Conservation (phyloP, 768 basidiomycete species). For the Agaricus sinodeliciosus region DNA sequence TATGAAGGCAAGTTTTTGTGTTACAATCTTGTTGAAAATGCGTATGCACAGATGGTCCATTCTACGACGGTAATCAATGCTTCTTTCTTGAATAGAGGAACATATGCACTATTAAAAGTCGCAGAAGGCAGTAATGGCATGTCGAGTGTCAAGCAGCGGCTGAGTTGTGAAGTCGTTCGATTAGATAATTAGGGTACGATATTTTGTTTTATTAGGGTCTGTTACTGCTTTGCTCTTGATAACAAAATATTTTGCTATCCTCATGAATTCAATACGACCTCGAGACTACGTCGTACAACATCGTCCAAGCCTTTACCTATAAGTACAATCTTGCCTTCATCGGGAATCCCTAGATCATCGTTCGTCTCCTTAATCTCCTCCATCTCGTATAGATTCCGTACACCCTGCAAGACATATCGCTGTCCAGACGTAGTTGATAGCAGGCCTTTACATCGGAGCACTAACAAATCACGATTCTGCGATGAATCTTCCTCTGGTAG, state of each 20-base stretch:
- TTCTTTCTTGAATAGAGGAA: constrained; percentile 60
- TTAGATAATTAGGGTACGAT: constrained; percentile 4
- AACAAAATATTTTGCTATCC: neutral
- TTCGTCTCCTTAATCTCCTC: constrained; percentile 28
- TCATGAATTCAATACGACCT: constrained; percentile 22
- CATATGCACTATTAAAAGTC: constrained; percentile 42
- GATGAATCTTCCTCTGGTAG: constrained; percentile 29
- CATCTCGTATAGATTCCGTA: constrained; percentile 86
- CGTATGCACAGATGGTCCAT: constrained; percentile 56
- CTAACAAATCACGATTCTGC: constrained; percentile 32
- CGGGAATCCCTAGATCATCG: constrained; percentile 42
- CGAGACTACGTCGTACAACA: constrained; percentile 47
- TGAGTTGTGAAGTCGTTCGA: constrained; percentile 16
- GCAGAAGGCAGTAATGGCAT: constrained; percentile 16
- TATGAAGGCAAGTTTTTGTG: constrained; percentile 19
- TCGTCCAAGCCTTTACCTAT: constrained; percentile 78
- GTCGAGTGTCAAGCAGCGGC: constrained; percentile 23
- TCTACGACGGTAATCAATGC: constrained; percentile 82
- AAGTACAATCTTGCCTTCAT: constrained; percentile 75
- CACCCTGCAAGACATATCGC: constrained; percentile 82
- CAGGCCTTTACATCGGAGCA: constrained; percentile 87
- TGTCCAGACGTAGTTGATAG: constrained; percentile 49
- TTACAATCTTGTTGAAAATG: neutral
- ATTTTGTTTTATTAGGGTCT: neutral
- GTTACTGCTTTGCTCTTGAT: constrained; percentile 6